Conservation (phyloP, 2,329 filamentous ascomycete species). For the Periconia sp. region DNA sequence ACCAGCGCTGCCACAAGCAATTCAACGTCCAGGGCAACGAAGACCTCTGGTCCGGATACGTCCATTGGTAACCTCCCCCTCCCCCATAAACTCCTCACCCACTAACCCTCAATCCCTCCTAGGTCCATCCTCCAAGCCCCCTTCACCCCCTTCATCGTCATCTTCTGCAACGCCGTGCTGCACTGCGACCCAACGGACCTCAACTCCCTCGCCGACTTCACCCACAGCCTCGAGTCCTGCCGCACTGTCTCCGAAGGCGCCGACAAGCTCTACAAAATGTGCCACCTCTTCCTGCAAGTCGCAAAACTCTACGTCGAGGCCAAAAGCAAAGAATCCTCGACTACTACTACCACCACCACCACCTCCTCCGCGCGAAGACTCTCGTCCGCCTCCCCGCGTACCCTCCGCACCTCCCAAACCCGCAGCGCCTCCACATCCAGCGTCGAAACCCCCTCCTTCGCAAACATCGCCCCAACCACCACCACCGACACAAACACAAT, state of each 20-base stretch:
- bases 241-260: constrained; percentile 60
- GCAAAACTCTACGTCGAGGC: constrained; percentile 64
- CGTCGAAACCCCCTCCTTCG: background rate
- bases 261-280: constrained; percentile 63
- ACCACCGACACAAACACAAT: constrained; percentile 16
- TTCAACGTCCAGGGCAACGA: constrained; percentile 37
- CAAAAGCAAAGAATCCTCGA: constrained; percentile 48
- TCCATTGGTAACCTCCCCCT: constrained; percentile 28
- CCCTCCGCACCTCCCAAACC: background rate
- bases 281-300: constrained; percentile 63
- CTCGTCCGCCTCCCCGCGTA: no score
- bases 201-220: constrained; percentile 58
- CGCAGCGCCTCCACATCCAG: background rate
- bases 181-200: constrained; percentile 57
- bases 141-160: constrained; percentile 54
- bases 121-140: constrained; percentile 48
- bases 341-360: constrained; percentile 14
- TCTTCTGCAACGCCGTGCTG: constrained; percentile 55
- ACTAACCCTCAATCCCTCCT: background rate
- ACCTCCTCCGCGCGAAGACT: background rate
- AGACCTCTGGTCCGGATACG: constrained; percentile 37
- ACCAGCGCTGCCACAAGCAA: constrained; percentile 28
- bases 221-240: constrained; percentile 56
- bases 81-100: background rate
- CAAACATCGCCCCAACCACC: no score